Base-by-base conservation (phyloP, 2,329 filamentous ascomycete species). In the Ophiognomonia clavigignenti-juglandacearum region DNA sequence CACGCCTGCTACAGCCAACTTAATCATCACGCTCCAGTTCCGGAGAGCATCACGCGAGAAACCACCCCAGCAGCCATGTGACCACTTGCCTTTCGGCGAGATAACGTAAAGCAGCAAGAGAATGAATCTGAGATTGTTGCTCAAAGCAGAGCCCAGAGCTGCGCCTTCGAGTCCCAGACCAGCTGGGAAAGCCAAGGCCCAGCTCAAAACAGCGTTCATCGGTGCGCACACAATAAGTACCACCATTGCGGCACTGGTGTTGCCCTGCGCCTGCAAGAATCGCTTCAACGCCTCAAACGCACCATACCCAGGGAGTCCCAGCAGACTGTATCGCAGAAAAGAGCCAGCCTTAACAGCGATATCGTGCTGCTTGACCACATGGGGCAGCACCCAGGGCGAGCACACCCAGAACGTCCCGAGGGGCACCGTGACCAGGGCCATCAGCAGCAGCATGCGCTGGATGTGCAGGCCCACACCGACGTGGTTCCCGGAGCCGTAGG, bases 251-350 rank as follows among this genome's bases (percentile, higher is more conserved):
- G 70, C 72, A 27, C 69, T 70, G 61, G 78, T 78, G 26, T 75
- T 64, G 1, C 76, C 75, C 52, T 79, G 75, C 0, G 76, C 72
- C 55, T 79, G 75, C 3, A 77, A 64, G 51, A 77, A 78, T 0
- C 75, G 65, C 56, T 79, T 80, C 2, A 72, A 63, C 0, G 72
- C 72, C 51, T 79, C 76, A 24, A 79, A 80, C 3, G 67, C 66
- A 1, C 72, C 74, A 45, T 77, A 79, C 3, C 74, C 75, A 1
- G 75, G 75, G 1, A 75, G 62, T 0, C 75, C 73, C 6, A 75
- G 57, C 2, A 78, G 61, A 34, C 73, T 69, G 27, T 74, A 64
- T 4, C 67, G 63, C 27, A 79, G 55, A 47, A 77, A 80, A 0
- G 60, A 61, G 11, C 75, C 73, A 0, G 75, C 76, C 52, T 72